These are phyloP conservation scores for Rhododendron ferrugineum DNA, from an alignment of 148 eudicot species.

Conservation along the genomic window DNA sequence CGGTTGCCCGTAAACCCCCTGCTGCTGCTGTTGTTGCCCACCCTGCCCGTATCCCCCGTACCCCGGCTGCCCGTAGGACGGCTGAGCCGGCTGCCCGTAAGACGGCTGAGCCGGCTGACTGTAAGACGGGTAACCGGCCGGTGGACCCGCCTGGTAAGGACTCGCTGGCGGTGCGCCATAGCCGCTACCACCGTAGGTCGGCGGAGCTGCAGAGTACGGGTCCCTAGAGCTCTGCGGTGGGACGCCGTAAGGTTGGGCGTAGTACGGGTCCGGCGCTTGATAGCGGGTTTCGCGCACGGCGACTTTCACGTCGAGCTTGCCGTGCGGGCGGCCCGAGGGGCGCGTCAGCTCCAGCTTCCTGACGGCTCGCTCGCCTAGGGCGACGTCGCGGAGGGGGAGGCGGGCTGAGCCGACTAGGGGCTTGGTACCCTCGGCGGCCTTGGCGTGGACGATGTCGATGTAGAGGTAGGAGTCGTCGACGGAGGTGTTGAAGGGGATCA, in stretches of 20 bases:
- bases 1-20: neutral
- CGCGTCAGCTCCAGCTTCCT: slow-evolving; percentile 51
- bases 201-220: slow-evolving; percentile 23
- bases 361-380: slow-evolving; percentile 28
- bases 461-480: slow-evolving; percentile 49
- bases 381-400: slow-evolving; percentile 49
- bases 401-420: slow-evolving; percentile 71
- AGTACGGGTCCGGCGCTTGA: slow-evolving; percentile 48
- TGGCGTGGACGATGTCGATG: slow-evolving; percentile 72
- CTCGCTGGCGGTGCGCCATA: slow-evolving; percentile 20
- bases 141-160: neutral
- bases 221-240: slow-evolving; percentile 23
- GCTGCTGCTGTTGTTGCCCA: neutral
- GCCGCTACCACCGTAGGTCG: slow-evolving; percentile 6
- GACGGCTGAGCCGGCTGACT: neutral
- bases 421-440: slow-evolving; percentile 51
- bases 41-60: slow-evolving; percentile 13
- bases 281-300: slow-evolving; percentile 43
- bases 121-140: neutral
- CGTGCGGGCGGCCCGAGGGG: slow-evolving; percentile 88
- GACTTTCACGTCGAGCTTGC: slow-evolving; percentile 48
- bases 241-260: slow-evolving; percentile 47
- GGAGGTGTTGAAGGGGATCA: slow-evolving; percentile 51
- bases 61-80: slow-evolving; percentile 10
- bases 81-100: neutral